phyloP scores from a whole-genome alignment of 805 yeast species.

The Myxozyma melibiosi region DNA sequence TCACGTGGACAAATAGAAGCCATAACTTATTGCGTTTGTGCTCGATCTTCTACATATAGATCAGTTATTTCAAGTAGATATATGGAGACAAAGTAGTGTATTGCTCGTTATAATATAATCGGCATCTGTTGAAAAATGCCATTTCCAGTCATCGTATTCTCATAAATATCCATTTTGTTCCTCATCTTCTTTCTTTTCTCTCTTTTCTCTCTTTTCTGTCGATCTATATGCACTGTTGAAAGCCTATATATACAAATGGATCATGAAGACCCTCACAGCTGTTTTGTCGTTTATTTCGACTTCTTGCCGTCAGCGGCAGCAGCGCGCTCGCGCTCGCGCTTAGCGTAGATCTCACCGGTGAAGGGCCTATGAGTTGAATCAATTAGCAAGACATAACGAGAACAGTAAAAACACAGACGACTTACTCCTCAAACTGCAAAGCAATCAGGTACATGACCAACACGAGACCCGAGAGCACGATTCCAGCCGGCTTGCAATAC shows the following conservation, averaged over 20 bases:
- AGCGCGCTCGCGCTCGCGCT: slow-evolving; percentile 52
- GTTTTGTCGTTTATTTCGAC: slow-evolving; percentile 9
- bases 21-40: too few species aligned
- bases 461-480: slow-evolving; percentile 71
- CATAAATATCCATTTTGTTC: not conserved
- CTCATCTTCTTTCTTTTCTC: not conserved
- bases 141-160: not conserved
- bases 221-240: slow-evolving; percentile 2
- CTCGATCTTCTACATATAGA: too few species aligned
- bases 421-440: slow-evolving; percentile 75
- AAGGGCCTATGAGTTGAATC: slow-evolving; percentile 57
- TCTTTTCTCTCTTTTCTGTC: not conserved
- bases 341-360: slow-evolving; percentile 87
- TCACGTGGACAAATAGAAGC: too few species aligned
- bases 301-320: slow-evolving; percentile 35
- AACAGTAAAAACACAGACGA: not conserved
- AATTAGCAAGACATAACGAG: not conserved
- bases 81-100: not conserved
- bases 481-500: slow-evolving; percentile 85
- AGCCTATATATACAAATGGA: not conserved
- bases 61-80: not conserved
- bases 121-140: too few species aligned
- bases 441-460: slow-evolving; percentile 82
- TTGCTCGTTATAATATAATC: not conserved
- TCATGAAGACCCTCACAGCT: not conserved